Evolutionary conservation across 2,329 filamentous ascomycete genomes (phyloP), one percentile per base, ranked within the genome.

Genomic region (Tolypocladium endophyticum): DNA sequence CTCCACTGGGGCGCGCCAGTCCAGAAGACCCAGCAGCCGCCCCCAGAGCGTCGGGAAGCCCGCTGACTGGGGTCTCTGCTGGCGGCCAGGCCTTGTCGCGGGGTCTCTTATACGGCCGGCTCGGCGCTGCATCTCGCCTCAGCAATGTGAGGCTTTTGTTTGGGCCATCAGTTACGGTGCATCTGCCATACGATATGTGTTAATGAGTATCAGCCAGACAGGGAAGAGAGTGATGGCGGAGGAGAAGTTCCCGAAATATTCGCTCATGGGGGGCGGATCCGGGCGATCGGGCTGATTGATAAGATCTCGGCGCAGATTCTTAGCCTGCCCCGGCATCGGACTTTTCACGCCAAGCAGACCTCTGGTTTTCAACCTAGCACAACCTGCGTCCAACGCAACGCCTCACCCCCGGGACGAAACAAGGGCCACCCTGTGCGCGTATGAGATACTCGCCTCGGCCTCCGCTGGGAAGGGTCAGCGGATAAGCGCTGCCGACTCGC

Each of bases 241-340:
- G n/a, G n/a, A n/a, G n/a, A n/a, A n/a, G n/a, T n/a, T n/a, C n/a
- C n/a, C n/a, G n/a, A n/a, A 11, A 25, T 23, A 6, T 7, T 4
- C n/a, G 47, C 12, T 30, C 50, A 14, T 18, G 50, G 18, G 33
- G 33, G 36, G 7, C 18, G 6, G 53, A 56, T 23, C 38, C 25
- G 18, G 36, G 25, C 30, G 25, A 56, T 39, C 54, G 38, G 18
- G 16, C 25, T 33, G 59, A 60, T 58, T 60, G 59, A 60, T 60
- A 60, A 58, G 59, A 60, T 60, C 39, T 55, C 35, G 55, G 45
- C n/a, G n/a, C 20, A 54, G 20, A 11, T 14, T 23, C 30, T 54
- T n/a, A 23, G 50, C 5, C 47, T 5, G 47, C 58, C 55, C 60
- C 60, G 58, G 60, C 60, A 60, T 60, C 60, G 60, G 60, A 55